A percentile compares a stretch with the other conserved stretches of the same genome.
Conservation (phyloP, 2,329 filamentous ascomycete genomes). For the Sporothrix schenckii region DNA sequence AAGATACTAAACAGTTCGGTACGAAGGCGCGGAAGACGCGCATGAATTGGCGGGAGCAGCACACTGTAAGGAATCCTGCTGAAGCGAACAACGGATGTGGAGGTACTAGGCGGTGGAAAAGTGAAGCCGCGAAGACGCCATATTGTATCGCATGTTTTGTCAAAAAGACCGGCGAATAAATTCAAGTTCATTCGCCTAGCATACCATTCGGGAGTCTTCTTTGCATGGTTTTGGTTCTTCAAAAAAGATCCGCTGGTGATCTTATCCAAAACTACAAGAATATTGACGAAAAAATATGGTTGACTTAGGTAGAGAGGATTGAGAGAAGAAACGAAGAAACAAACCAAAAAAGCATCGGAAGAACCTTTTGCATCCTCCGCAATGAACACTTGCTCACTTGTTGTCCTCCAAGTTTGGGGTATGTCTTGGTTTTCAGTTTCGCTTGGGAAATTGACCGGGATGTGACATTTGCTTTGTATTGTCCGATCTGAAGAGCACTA, state of each 20-base stretch:
- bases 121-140: too few relatives aligned
- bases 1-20: too few relatives aligned
- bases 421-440: constrained; percentile 24
- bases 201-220: too few relatives aligned
- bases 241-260: neutral
- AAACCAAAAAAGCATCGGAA: neutral
- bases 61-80: too few relatives aligned
- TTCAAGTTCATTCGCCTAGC: neutral
- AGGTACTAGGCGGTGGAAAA: too few relatives aligned
- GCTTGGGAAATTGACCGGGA: neutral
- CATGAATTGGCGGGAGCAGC: too few relatives aligned
- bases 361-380: neutral
- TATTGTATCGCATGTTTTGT: too few relatives aligned
- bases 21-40: too few relatives aligned
- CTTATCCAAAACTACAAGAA: neutral
- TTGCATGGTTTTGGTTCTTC: neutral
- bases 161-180: neutral
- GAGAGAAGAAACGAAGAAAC: neutral
- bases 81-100: too few relatives aligned
- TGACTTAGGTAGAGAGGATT: neutral
- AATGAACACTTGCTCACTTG: neutral
- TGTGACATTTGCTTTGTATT: neutral
- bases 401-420: neutral
- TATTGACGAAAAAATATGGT: neutral
- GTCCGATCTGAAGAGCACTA: neutral